Base-by-base conservation (phyloP, 331 rosid species). In the Acacia concinna region DNA sequence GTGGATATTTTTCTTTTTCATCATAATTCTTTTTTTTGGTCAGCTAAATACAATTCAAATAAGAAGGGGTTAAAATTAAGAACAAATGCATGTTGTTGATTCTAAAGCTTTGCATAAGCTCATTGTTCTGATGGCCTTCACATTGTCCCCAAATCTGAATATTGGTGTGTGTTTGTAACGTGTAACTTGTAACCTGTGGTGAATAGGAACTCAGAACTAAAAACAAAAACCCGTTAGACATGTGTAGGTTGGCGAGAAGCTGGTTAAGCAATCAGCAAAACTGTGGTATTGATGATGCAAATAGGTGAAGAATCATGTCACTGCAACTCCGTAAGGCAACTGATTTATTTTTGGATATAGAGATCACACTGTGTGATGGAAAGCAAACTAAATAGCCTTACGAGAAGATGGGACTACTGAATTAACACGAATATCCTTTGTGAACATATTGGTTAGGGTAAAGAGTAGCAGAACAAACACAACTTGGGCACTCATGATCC, bases 401-500 rank as follows among this genome's bases (percentile, higher is more conserved):
- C 89, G 87, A 32, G 91, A 74, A 47, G 90, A 78, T 43, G 69
- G 65, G 17, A 78, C 83, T 9, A 71, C 70, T 35, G 89, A 80
- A 83, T 81, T 69, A 76, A 91, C 85, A 30, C 80, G 78, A 67
- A 93, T 88, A 75, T 86, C 92, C 76, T 90, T 90, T 20, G 95
- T 91, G 92, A 84, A 93, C 49, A 81, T 75, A 49, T 91, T 87
- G 28, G 97, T 93, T 83, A 93, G 89, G 40, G 95, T 92, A 71
- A 93, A 93, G 21, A 93, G 93, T 82, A 93, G 43, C 41, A 93
- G 84, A 73, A 93, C 92, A 81, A 93, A 91, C 62, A 93, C 97
- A 71, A 93, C 94, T 81, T 93, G 98, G 78, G 98, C 98, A 81
- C 97, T 93, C 92, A 93, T 18, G 34, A 93, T 93, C 66, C 97